These are phyloP conservation scores for Paraconiothyrium sp. DNA, from an alignment of 2,329 filamentous ascomycete species.

Conservation along the genomic window DNA sequence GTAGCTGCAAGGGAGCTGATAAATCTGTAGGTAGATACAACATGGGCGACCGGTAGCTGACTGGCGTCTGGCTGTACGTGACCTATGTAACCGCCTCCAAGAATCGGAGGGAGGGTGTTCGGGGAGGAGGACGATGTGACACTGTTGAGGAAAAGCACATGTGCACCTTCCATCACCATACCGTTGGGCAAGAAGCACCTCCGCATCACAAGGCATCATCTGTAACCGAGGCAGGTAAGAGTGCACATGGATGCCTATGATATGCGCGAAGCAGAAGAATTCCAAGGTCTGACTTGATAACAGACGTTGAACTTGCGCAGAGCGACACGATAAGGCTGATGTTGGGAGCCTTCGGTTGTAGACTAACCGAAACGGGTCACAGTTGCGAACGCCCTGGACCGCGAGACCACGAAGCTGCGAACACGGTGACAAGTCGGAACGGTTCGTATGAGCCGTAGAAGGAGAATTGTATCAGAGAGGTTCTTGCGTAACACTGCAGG, in stretches of 20 bases:
- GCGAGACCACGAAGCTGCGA: neutral
- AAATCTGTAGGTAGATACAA: too few relatives aligned
- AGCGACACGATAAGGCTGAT: slow-evolving; percentile 27
- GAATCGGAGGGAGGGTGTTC: too few relatives aligned
- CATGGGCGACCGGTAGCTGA: too few relatives aligned
- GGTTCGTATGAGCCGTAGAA: neutral
- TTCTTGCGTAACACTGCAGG: neutral
- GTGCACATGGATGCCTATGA: neutral
- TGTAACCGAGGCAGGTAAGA: slow-evolving; percentile 21
- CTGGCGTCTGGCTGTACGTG: too few relatives aligned
- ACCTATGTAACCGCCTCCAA: too few relatives aligned
- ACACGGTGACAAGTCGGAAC: slow-evolving; percentile 1
- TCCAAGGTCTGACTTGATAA: neutral
- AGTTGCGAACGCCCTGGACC: slow-evolving; percentile 22
- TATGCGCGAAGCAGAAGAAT: neutral
- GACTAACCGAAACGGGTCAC: slow-evolving; percentile 20
- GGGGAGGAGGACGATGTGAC: too few relatives aligned
- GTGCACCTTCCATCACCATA: neutral
- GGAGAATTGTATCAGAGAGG: neutral
- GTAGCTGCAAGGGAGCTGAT: neutral
- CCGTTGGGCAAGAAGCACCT: neutral
- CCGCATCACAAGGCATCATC: slow-evolving; percentile 6
- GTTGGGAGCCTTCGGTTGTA: slow-evolving; percentile 27
- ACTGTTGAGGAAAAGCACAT: neutral
- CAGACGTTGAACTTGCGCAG: slow-evolving; percentile 9